phyloP scores from a whole-genome alignment of 2,329 filamentous ascomycete genomes.

The Chalaropsis ovoidea region DNA sequence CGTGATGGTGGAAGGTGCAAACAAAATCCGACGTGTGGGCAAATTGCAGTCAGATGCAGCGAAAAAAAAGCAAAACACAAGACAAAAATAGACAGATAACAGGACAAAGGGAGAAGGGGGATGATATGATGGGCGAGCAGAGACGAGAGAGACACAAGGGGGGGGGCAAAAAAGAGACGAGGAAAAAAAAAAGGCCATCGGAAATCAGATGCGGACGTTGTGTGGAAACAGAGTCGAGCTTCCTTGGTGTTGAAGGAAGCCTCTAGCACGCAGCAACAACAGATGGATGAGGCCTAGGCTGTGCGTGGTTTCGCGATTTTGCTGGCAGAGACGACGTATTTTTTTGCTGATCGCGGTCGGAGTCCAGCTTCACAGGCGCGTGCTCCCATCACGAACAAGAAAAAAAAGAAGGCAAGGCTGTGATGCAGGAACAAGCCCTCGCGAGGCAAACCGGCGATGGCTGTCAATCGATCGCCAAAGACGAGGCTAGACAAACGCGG shows the following conservation, averaged over 20 bases:
- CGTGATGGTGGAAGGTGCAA: slow-evolving; percentile 20
- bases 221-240: neutral
- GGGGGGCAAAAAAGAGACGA: slow-evolving; percentile 13
- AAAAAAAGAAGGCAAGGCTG: neutral
- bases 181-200: slow-evolving; percentile 6
- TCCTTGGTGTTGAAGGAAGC: slow-evolving; percentile 5
- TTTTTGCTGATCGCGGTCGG: neutral
- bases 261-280: neutral
- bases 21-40: slow-evolving; percentile 12
- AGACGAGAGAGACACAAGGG: slow-evolving; percentile 23
- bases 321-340: neutral
- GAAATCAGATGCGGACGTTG: neutral
- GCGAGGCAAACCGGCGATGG: neutral
- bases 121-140: slow-evolving; percentile 17
- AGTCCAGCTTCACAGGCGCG: neutral
- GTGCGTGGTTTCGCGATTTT: slow-evolving; percentile 4
- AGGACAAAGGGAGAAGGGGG: slow-evolving; percentile 23
- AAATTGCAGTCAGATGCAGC: slow-evolving; percentile 22
- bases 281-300: neutral
- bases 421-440: neutral
- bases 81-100: slow-evolving; percentile 24
- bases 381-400: neutral
- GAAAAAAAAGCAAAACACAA: slow-evolving; percentile 20
- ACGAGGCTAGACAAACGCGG: neutral
- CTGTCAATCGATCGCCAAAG: neutral